phyloP scores from a whole-genome alignment of 2,329 filamentous ascomycete genomes.

The Arthrobotrys pseudoclavata region DNA sequence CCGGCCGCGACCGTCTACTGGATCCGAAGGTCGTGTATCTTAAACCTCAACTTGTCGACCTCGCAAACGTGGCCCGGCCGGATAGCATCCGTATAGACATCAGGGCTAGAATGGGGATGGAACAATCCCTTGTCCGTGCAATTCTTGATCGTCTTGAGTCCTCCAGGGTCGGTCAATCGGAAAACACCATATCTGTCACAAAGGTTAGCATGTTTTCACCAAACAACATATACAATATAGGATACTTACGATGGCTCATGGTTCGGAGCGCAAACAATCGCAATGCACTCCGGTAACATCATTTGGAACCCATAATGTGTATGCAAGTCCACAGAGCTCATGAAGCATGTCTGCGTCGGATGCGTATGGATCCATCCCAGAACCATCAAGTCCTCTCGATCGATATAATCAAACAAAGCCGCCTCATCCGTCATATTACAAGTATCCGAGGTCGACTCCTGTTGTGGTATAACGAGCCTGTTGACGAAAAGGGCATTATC shows the following conservation, averaged over 20 bases:
- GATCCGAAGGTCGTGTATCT: conserved; percentile 75
- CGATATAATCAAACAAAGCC: conserved; percentile 88
- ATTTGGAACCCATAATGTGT: conserved; percentile 95
- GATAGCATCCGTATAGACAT: conserved; percentile 67
- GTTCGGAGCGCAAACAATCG: conserved; percentile 92
- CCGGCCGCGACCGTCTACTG: conserved; percentile 17
- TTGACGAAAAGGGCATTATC: conserved; percentile 95
- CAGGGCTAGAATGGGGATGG: conserved; percentile 76
- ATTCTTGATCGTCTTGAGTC: conserved; percentile 83
- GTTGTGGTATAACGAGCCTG: conserved; percentile 88
- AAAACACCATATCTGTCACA: conserved; percentile 84
- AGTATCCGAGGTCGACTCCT: conserved; percentile 89
- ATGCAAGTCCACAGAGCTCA: conserved; percentile 93
- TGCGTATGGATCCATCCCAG: conserved; percentile 99
- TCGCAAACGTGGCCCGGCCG: conserved; percentile 74
- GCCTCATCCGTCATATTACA: conserved; percentile 93
- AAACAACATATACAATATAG: background rate
- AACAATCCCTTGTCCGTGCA: conserved; percentile 86
- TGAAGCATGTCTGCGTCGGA: conserved; percentile 95
- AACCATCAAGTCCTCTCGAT: conserved; percentile 83
- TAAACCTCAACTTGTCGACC: conserved; percentile 72
- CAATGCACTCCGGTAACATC: conserved; percentile 96
- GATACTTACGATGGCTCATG: conserved; percentile 78
- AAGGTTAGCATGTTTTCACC: conserved; percentile 52
- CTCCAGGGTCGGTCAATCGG: conserved; percentile 91